Conservation (phyloP, 352 stramenopile genomes). For the Phytophthora quininea region DNA sequence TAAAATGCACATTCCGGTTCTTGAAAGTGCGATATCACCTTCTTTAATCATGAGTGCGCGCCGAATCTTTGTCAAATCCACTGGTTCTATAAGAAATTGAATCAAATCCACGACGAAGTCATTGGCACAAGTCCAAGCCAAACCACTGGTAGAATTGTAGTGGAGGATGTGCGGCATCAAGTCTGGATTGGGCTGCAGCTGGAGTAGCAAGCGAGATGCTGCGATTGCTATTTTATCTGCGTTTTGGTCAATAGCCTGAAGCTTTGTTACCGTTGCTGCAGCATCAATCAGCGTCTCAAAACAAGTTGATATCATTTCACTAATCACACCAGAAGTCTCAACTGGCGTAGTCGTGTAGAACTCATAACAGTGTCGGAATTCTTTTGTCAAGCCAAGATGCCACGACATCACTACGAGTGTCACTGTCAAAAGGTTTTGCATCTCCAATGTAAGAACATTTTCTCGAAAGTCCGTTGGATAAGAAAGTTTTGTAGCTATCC, state of each 20-base stretch:
- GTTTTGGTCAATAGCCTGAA: slow-evolving; percentile 2
- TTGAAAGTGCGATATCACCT: slow-evolving; percentile 25
- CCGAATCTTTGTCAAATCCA: slow-evolving; percentile 12
- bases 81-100: slow-evolving; percentile 21
- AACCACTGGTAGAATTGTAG: background rate
- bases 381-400: slow-evolving; percentile 26
- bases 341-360: slow-evolving; percentile 7
- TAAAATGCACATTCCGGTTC: slow-evolving; percentile 46
- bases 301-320: slow-evolving; percentile 10
- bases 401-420: slow-evolving; percentile 17
- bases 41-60: slow-evolving; percentile 8
- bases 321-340: background rate
- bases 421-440: slow-evolving; percentile 14
- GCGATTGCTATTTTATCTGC: slow-evolving; percentile 12
- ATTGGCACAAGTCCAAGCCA: background rate
- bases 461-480: background rate
- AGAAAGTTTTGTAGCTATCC: slow-evolving; percentile 20
- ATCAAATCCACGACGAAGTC: slow-evolving; percentile 21
- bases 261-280: background rate
- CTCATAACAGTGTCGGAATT: slow-evolving; percentile 20
- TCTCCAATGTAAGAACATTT: slow-evolving; percentile 4
- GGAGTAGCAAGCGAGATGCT: slow-evolving; percentile 16
- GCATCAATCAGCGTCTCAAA: slow-evolving; percentile 7
- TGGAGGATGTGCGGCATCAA: slow-evolving; percentile 12
- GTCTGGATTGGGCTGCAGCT: slow-evolving; percentile 19